Evolutionary conservation across 1,139 yeast species (phyloP).

Genomic region (Yueomyces sp.): DNA sequence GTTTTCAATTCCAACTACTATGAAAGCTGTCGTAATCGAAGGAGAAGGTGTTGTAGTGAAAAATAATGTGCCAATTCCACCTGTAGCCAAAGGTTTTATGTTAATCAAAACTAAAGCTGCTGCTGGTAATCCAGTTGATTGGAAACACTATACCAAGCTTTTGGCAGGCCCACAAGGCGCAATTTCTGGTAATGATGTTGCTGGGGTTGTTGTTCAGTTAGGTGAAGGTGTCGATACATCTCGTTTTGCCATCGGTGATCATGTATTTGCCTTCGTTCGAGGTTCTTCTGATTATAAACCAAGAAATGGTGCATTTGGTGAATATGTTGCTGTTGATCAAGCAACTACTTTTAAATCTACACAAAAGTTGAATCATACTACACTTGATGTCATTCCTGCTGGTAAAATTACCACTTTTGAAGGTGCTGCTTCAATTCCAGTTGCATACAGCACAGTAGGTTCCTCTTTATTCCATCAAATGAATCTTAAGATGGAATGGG

Average conservation of each 20-base stretch:
- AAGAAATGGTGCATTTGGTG: slow-evolving; percentile 46
- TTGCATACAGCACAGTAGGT: slow-evolving; percentile 39
- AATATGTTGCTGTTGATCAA: slow-evolving; percentile 36
- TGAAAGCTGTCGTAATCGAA: slow-evolving; percentile 25
- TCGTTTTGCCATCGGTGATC: slow-evolving; percentile 38
- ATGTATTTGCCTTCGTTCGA: slow-evolving; percentile 36
- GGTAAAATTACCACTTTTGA: slow-evolving; percentile 38
- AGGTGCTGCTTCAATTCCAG: slow-evolving; percentile 48
- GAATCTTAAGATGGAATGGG: slow-evolving; percentile 15
- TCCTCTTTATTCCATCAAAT: slow-evolving; percentile 15
- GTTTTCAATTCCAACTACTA: slow-evolving; percentile 12
- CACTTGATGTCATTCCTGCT: slow-evolving; percentile 18
- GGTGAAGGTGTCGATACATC: slow-evolving; percentile 38
- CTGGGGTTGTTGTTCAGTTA: slow-evolving; percentile 45
- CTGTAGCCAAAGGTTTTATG: slow-evolving; percentile 29
- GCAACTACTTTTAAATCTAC: slow-evolving; percentile 25
- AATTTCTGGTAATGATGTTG: slow-evolving; percentile 43
- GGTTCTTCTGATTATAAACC: slow-evolving; percentile 30
- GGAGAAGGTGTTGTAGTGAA: slow-evolving; percentile 15
- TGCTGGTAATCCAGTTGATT: slow-evolving; percentile 65
- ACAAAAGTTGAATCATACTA: slow-evolving; percentile 7
- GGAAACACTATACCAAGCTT: slow-evolving; percentile 38
- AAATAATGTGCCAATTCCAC: slow-evolving; percentile 26
- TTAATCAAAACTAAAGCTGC: slow-evolving; percentile 43
- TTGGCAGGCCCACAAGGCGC: slow-evolving; percentile 32